Evolutionary conservation across 2,329 filamentous ascomycete genomes (phyloP), one percentile per base, ranked within the genome.

Genomic region (Aspergillus fructus): DNA sequence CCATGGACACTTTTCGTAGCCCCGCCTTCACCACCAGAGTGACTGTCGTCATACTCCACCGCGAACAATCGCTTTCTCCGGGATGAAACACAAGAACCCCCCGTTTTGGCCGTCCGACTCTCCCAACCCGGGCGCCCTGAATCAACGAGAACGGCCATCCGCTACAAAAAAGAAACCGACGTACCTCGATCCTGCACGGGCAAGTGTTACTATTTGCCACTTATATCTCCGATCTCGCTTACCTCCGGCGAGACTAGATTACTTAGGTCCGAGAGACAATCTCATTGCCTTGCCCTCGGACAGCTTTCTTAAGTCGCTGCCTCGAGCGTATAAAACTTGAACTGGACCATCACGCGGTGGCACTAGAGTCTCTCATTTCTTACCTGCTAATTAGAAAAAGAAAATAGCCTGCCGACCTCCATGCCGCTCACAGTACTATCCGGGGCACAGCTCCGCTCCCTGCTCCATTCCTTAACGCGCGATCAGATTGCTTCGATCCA

Each of bases 391-490:
- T 37, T 37, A 37, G 15, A 21, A 41, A 33, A 19, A 4, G 21
- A 21, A 21, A 21, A 21, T 21, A 21, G 21, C 15, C 15, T 17
- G 24, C 37, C 49, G 23, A 30, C 27, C 3, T n/a, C 15, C 21
- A 87, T 87, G 84, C 80, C 84, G 52, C 77, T 88, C 58, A 87
- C 84, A 0, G 74, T 88, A 37, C 79, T 88, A 30, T 80, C 82
- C 23, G 80, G 84, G 65, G 64, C 75, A 12, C 81, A 87, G 62
- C 81, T 88, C 30, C 80, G 78, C 57, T 73, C 72, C 5, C 71
- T 88, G 7, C 78, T 88, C 7, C 77, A 83, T 47, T 80, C 81
- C 12, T 75, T 88, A 50, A 80, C 74, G 40, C 80, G 78, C 52
- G 79, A 85, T 53, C 84, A 87, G 63, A 79, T 88, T 27, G 65